Evolutionary conservation across 78 protist genomes (phyloP).

Genomic region (Speleostelium caveatum): DNA sequence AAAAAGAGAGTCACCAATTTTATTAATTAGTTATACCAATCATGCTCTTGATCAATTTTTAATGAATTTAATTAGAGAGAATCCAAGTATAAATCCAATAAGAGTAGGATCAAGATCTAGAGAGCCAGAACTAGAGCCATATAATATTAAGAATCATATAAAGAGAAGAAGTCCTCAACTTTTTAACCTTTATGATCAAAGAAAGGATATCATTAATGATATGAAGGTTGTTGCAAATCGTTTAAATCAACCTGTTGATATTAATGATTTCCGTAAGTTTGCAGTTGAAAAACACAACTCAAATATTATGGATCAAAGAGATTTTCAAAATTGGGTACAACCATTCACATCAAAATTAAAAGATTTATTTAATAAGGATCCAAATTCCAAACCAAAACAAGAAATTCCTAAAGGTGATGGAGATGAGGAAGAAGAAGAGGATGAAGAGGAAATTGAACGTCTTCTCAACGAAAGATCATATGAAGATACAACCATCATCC

Average conservation of each 20-base stretch:
- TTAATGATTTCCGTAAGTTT: not conserved
- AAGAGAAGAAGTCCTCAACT: not conserved
- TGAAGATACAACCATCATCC: not conserved
- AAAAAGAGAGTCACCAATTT: conserved; percentile 13
- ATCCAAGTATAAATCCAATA: conserved; percentile 8
- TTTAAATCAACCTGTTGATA: not conserved
- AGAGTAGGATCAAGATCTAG: conserved; percentile 43
- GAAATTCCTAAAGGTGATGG: not conserved
- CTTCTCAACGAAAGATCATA: conserved; percentile 6
- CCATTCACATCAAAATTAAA: not conserved
- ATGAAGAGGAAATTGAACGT: conserved; percentile 14
- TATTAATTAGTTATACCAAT: conserved; percentile 88
- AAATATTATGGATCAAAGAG: not conserved
- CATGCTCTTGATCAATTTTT: conserved; percentile 95
- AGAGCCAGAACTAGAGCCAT: conserved; percentile 29
- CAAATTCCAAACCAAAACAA: not conserved
- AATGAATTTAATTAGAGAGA: conserved; percentile 15
- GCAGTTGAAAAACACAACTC: not conserved
- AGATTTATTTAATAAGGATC: not conserved
- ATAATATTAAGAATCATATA: conserved; percentile 21
- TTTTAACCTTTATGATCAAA: not conserved
- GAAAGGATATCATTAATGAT: not conserved
- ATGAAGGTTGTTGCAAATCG: not conserved
- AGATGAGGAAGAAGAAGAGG: conserved; percentile 51
- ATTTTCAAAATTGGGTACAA: not conserved